phyloP scores from a whole-genome alignment of 2,329 filamentous ascomycete genomes.

The Claviceps spartinae region DNA sequence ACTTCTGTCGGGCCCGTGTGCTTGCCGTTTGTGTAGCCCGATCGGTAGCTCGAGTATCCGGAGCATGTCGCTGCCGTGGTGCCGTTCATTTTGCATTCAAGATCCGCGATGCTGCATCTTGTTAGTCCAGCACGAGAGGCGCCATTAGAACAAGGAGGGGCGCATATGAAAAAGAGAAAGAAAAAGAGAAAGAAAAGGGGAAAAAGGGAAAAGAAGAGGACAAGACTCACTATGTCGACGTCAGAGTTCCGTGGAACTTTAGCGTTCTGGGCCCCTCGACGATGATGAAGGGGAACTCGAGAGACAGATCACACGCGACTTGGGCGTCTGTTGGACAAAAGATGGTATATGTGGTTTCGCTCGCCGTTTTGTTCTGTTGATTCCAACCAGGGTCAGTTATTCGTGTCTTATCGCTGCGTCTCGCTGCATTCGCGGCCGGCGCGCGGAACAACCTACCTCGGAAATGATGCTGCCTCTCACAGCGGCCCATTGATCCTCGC shows the following conservation, averaged over 20 bases:
- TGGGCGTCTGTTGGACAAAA: conserved; percentile 31
- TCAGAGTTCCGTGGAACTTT: conserved; percentile 28
- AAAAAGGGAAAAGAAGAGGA: not conserved
- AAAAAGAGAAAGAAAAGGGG: too few species aligned
- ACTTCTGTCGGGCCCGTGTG: conserved; percentile 29
- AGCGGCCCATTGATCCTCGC: conserved; percentile 27
- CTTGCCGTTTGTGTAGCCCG: conserved; percentile 24
- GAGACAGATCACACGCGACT: conserved; percentile 28
- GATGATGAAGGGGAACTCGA: conserved; percentile 33
- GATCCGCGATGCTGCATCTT: conserved; percentile 25
- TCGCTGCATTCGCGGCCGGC: too few species aligned
- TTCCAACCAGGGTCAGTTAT: not conserved
- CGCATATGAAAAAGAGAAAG: too few species aligned
- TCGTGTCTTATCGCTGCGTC: too few species aligned
- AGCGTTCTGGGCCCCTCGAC: conserved; percentile 32
- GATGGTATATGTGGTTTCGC: conserved; percentile 32
- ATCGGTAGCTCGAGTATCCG: conserved; percentile 31
- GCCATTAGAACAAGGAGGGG: not conserved
- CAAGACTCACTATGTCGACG: conserved; percentile 27
- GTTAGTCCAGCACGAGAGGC: not conserved
- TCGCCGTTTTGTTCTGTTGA: conserved; percentile 20
- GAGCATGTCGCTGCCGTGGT: conserved; percentile 33
- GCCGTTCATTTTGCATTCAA: conserved; percentile 28
- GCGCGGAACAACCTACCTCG: conserved; percentile 19
- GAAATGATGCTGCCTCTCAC: conserved; percentile 32